phyloP scores from a whole-genome alignment of 495 filamentous ascomycete genomes.

The Penicillium mononematosum region DNA sequence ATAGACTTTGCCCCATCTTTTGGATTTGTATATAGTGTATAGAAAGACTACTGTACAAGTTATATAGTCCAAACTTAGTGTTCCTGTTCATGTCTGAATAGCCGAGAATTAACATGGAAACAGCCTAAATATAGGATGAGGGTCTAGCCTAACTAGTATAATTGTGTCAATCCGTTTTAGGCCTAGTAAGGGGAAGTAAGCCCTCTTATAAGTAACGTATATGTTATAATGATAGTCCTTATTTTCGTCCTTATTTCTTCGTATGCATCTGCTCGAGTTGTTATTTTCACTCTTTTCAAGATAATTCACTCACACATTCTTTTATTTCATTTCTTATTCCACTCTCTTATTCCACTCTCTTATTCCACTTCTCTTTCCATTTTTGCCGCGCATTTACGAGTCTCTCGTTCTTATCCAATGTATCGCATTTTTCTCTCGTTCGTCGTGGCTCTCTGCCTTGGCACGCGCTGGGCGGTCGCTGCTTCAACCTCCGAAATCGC shows the following conservation, averaged over 20 bases:
- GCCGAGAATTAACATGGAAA: background rate
- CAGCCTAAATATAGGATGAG: background rate
- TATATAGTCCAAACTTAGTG: background rate
- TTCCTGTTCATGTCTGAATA: background rate
- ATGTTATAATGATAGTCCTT: background rate
- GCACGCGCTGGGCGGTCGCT: conserved; percentile 11
- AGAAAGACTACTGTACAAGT: conserved; percentile 9
- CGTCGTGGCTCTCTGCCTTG: conserved; percentile 10
- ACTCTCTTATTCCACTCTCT: too few species aligned
- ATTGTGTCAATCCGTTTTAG: background rate
- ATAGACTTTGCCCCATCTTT: conserved; percentile 1
- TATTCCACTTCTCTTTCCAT: background rate
- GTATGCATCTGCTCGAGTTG: background rate
- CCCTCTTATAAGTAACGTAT: background rate
- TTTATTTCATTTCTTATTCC: too few species aligned
- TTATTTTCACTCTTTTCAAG: conserved; percentile 6
- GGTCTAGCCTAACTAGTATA: conserved; percentile 1
- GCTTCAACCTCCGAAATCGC: conserved; percentile 14
- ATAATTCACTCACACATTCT: conserved; percentile 2
- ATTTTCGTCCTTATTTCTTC: too few species aligned
- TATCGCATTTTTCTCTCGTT: conserved; percentile 2
- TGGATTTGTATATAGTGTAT: conserved; percentile 16
- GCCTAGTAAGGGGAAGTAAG: conserved; percentile 8
- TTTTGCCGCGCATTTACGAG: background rate
- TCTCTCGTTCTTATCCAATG: conserved; percentile 5